Conservation (phyloP, 2,329 filamentous ascomycete genomes). For the Beauveria sp. region DNA sequence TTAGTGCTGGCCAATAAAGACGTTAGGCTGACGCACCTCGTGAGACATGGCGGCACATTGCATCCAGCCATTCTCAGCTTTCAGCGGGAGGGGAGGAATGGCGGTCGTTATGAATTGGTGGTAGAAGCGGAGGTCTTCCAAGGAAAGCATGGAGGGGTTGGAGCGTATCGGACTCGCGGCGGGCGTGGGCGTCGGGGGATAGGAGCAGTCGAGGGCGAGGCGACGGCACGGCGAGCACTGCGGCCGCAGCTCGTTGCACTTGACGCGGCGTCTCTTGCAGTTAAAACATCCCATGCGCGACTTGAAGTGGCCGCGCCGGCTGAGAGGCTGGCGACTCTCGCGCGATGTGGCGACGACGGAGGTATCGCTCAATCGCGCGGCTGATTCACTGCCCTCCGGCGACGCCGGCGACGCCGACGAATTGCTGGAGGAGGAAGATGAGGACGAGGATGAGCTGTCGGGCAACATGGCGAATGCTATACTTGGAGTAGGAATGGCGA, state of each 20-base stretch:
- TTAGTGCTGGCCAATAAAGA: neutral
- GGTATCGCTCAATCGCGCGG: neutral
- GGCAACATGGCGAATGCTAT: neutral
- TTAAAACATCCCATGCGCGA: conserved; percentile 26
- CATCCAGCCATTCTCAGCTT: conserved; percentile 25
- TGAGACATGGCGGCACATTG: conserved; percentile 28
- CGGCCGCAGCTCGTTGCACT: conserved; percentile 24
- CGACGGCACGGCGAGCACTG: conserved; percentile 24
- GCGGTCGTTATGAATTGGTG: conserved; percentile 41
- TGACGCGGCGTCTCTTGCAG: conserved; percentile 24
- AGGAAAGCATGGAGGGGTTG: conserved; percentile 22
- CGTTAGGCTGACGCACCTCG: conserved; percentile 17
- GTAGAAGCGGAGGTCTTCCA: conserved; percentile 41
- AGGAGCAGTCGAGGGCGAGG: conserved; percentile 27
- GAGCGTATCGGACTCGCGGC: conserved; percentile 7
- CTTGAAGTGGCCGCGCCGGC: conserved; percentile 20
- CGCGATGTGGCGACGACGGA: neutral
- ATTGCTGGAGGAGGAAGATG: neutral
- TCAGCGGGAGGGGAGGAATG: conserved; percentile 28
- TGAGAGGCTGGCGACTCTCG: conserved; percentile 9
- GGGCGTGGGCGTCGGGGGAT: conserved; percentile 17
- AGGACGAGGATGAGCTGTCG: neutral
- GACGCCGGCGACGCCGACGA: conserved; percentile 1
- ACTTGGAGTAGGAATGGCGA: neutral
- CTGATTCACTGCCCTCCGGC: neutral